These are phyloP conservation scores for Lecanosticta acicola DNA, from an alignment of 2,329 filamentous ascomycete genomes.

Conservation along the genomic window DNA sequence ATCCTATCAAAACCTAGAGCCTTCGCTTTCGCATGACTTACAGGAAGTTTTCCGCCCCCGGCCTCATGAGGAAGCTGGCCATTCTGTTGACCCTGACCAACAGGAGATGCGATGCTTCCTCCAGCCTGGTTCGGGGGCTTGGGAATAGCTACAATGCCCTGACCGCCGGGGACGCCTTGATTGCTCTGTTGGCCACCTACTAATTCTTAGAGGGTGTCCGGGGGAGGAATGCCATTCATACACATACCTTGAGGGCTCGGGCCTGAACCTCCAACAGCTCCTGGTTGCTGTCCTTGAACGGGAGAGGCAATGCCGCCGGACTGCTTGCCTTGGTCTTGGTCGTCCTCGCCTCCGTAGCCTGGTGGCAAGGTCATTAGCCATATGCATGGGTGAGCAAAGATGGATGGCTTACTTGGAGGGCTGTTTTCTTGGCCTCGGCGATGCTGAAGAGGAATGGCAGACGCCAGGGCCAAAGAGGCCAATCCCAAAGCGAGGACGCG, in stretches of 20 bases:
- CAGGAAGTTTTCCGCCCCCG: not conserved
- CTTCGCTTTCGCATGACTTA: no score
- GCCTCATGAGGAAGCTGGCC: not conserved
- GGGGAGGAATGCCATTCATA: not conserved
- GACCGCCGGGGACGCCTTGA: not conserved
- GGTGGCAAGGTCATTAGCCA: not conserved
- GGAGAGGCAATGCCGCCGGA: not conserved
- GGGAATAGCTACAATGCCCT: no score
- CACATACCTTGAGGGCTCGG: not conserved
- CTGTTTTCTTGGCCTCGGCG: not conserved
- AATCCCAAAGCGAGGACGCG: not conserved
- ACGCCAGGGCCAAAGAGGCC: not conserved
- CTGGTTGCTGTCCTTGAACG: not conserved
- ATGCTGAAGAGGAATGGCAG: not conserved
- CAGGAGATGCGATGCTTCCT: not conserved
- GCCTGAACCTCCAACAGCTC: not conserved
- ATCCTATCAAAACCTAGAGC: no score
- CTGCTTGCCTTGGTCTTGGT: not conserved
- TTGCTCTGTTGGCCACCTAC: not conserved
- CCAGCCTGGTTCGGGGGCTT: not conserved
- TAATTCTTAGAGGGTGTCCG: no score
- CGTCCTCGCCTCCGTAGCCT: not conserved
- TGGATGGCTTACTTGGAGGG: not conserved
- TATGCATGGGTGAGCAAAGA: not conserved
- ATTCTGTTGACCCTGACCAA: not conserved